Evolutionary conservation across 2,329 filamentous ascomycete species (phyloP), one percentile per base, ranked within the genome.

Genomic region (Beauveria medogensis): DNA sequence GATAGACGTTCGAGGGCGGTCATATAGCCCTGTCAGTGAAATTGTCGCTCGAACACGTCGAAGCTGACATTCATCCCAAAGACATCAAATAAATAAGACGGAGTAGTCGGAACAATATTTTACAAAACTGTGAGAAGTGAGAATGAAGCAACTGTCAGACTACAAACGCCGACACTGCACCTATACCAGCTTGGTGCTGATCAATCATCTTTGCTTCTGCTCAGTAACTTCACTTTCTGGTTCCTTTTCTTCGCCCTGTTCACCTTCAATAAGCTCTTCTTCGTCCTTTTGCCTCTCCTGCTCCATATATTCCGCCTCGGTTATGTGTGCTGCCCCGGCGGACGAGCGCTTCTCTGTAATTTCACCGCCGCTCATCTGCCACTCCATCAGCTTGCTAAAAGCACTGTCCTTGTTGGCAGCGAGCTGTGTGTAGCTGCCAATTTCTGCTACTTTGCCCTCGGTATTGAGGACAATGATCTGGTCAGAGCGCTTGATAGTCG

Each of bases 381-480:
- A 97, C 75, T 97, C 93, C 94, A 99, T 99, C 58, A 99, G 80
- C 75, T 89, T 94, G 68, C 87, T 93, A 71, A 99, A 99, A 2
- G 92, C 91, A 57, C 93, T 95, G 10, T 88, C 78, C 18, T 83
- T 82, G 63, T 91, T 85, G 5, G 82, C 79, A 57, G 87, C 89
- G 24, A 99, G 82, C 65, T 91, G 83, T 26, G 81, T 77, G 72
- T 96, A 99, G 62, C 88, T 89, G 61, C 94, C 94, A 65, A 90
- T 89, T 73, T 99, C 93, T 3, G 93, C 94, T 3, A 99, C 93
- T 62, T 83, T 88, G 64, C 94, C 95, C 69, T 97, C 88, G 61
- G 82, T 85, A 63, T 89, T 89, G 44, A 99, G 86, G 34, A 96
- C 93, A 67, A 99, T 94, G 71, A 99, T 96, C 65, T 87, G 88